A percentile compares a stretch with the other conserved stretches of the same genome.
These are phyloP conservation scores for Onygena corvina DNA, from an alignment of 2,329 filamentous ascomycete species.

Conservation along the genomic window DNA sequence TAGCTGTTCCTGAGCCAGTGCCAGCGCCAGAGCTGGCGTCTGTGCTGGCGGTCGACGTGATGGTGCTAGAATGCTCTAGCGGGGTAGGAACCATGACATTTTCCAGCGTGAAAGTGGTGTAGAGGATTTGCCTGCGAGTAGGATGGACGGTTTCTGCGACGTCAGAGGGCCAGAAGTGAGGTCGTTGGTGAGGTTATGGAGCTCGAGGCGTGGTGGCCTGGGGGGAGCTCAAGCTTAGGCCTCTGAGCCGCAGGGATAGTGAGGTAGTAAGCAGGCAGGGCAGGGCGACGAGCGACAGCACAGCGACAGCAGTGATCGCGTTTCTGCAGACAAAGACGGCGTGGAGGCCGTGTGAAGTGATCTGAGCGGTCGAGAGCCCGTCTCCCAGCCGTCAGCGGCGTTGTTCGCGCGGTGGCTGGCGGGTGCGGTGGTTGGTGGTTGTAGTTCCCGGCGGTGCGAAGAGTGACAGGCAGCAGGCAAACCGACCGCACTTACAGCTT, in stretches of 20 bases:
- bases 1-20: background rate
- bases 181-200: background rate
- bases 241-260: background rate
- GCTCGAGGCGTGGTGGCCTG: background rate
- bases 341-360: too few relatives aligned
- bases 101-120: constrained; percentile 17
- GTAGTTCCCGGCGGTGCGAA: background rate
- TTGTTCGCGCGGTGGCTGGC: background rate
- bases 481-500: too few relatives aligned
- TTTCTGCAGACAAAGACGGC: too few relatives aligned
- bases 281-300: background rate
- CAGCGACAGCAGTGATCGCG: too few relatives aligned
- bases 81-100: constrained; percentile 37
- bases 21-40: background rate
- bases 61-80: constrained; percentile 36
- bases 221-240: constrained; percentile 2
- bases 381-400: background rate
- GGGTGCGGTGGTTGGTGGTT: background rate
- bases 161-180: constrained; percentile 3
- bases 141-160: constrained; percentile 8
- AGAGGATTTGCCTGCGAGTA: background rate
- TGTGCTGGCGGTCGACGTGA: constrained; percentile 3
- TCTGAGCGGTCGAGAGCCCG: background rate
- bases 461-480: background rate
- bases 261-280: background rate